These are phyloP conservation scores for Tuber borchii DNA, from an alignment of 495 filamentous ascomycete species.

Conservation along the genomic window DNA sequence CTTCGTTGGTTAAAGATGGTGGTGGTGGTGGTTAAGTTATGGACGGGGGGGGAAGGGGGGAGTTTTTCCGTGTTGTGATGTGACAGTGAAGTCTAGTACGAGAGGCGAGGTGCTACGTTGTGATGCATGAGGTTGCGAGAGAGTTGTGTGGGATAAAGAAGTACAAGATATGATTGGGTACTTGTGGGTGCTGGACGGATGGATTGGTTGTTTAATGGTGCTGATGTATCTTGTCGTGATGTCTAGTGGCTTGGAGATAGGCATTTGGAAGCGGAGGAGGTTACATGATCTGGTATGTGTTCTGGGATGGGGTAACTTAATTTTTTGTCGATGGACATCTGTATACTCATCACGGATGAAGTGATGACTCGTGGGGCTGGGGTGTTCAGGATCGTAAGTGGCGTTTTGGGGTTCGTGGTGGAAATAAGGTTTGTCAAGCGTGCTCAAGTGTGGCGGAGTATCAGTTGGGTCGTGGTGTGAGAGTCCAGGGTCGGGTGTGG, in stretches of 20 bases:
- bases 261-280: background rate
- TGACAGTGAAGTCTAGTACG: background rate
- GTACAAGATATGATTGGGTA: background rate
- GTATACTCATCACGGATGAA: background rate
- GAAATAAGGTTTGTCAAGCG: slow-evolving; percentile 1
- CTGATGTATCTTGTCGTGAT: background rate
- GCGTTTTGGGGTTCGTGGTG: background rate
- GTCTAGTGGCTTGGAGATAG: background rate
- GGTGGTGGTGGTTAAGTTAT: background rate
- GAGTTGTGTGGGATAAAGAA: background rate
- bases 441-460: background rate
- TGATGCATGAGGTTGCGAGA: background rate
- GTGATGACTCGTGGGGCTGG: background rate
- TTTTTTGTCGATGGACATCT: background rate
- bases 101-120: slow-evolving; percentile 1
- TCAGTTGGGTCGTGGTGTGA: background rate
- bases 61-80: background rate
- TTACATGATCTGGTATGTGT: background rate
- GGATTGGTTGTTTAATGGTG: background rate
- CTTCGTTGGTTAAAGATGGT: background rate
- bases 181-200: background rate
- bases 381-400: background rate
- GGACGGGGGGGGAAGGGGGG: background rate
- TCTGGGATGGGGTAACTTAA: background rate
- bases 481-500: background rate